These are phyloP conservation scores for Colletotrichum musicola DNA, from an alignment of 2,329 filamentous ascomycete species.

Conservation along the genomic window DNA sequence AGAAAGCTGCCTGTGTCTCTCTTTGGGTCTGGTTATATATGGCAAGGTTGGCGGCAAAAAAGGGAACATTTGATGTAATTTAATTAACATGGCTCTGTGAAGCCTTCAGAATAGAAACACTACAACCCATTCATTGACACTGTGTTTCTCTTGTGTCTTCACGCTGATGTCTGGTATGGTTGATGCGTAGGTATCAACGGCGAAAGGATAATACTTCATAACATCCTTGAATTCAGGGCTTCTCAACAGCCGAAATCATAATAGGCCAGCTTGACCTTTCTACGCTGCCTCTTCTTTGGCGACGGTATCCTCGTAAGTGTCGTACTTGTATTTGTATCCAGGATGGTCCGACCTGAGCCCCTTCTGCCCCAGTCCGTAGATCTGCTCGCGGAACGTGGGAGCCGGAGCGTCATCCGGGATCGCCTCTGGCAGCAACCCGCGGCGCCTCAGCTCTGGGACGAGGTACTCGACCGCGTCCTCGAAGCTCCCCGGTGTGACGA, in stretches of 20 bases:
- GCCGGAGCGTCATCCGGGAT: background rate
- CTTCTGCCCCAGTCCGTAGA: slow-evolving; percentile 20
- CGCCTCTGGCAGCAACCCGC: slow-evolving; percentile 40
- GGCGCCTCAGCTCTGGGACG: slow-evolving; percentile 45
- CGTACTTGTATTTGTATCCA: slow-evolving; percentile 24
- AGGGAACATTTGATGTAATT: background rate
- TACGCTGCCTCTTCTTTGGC: background rate
- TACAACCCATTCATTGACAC: no score
- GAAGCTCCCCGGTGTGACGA: slow-evolving; percentile 55
- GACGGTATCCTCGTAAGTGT: slow-evolving; percentile 20
- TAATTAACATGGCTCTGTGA: background rate
- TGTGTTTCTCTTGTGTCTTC: no score
- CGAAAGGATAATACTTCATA: no score
- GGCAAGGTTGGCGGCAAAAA: background rate
- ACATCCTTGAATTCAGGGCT: no score
- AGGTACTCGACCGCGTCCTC: slow-evolving; percentile 49
- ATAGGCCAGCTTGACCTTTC: background rate
- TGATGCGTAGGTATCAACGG: no score
- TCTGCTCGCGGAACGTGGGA: slow-evolving; percentile 24
- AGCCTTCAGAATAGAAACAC: background rate
- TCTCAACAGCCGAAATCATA: no score
- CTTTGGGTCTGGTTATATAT: background rate
- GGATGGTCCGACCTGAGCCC: slow-evolving; percentile 22
- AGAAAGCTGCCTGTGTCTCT: background rate
- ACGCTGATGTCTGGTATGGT: no score